Base-by-base conservation (phyloP, 1,139 yeast species). In the Cylindricascospora bacillispora region DNA sequence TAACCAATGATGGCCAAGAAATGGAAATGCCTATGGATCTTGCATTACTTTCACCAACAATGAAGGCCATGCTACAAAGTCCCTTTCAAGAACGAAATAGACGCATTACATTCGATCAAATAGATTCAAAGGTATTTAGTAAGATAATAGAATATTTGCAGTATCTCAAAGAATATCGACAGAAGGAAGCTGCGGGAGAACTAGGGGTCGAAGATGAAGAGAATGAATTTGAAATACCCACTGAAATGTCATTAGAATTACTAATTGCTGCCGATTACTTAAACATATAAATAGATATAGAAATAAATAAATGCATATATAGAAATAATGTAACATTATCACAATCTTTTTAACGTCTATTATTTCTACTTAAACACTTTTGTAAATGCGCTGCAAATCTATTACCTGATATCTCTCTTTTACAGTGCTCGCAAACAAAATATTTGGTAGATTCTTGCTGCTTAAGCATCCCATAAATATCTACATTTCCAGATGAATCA, bases 331-430 rank as follows among this genome's bases (percentile, higher is more conserved):
- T 10, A 18, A 18, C 9, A 18, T 7, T 18, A 18, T 18, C 10
- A 10, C 10, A 18, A 7, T 10, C 21, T 18, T 7, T 10, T 18
- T 18, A 10, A 10, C 10, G 7, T 18, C 10, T 18, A 10, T 18
- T 52, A 32, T 71, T 57, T 15, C 82, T 78, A 19, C 73, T 82
- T 22, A 85, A 57, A 48, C 98, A 89, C 44, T 93, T 72, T 49
- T 83, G 92, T 27, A 86, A 65, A 55, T 89, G 98, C 30, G 82
- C 86, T 3, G 97, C 95, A 61, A 82, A 85, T 36, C 98, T 62
- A 22, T 82, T 76, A 0, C 94, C 95, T 1, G 95, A 89, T 11
- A 89, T 78, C 47, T 78, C 81, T 33, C 98, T 63, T 5, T 72
- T 73, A 55, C 98, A 89, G 42, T 79, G 78, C 11, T 69, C 66